Base-by-base conservation (phyloP, 2,329 filamentous ascomycete species). In the Pyricularia grisea region DNA sequence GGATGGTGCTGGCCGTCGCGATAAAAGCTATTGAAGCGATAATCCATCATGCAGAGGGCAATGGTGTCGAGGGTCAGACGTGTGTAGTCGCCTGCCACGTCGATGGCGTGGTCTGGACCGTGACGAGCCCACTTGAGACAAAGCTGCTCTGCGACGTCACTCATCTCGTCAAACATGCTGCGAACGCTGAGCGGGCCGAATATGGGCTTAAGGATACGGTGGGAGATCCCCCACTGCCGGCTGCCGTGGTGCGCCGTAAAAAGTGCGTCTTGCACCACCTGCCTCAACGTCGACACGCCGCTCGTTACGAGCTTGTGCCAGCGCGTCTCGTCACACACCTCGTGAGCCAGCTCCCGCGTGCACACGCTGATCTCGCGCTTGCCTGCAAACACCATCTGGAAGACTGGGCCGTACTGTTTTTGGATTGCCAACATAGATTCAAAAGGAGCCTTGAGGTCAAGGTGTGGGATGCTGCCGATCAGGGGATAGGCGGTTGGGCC, bases 11-110 rank as follows among this genome's bases (percentile, higher is more conserved):
- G 79, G 10, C 87, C 82, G 20, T 90, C 85, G 30, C 83, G 82
- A 74, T 93, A 93, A 77, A 89, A 92, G 0, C 86, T 89, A 78
- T 93, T 93, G 82, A 93, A 93, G 23, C 90, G 87, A 70, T 84
- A 90, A 55, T 86, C 85, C 87, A 92, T 90, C n/a, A 87, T 81
- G 76, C 89, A 90, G 2, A 93, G 82, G 1, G 88, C 89, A 10
- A 93, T 83, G 0, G 90, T 90, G 75, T 93, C 91, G 2, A 93
- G 83, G 0, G 90, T 88, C 36, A 93, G 79, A n/a, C 90, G 84
- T 2, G 90, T 92, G 71, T 92, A 91, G 76, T 92, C 89, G 12
- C 30, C 25, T 0, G 66, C 58, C 50, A 61, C 25, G 25, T 61
- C 30, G 55, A 61, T 58, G 9, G 23, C 27, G 12, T 60, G 42